Conservation (phyloP, 805 yeast species). For the Tetrapisispora arboricola region DNA sequence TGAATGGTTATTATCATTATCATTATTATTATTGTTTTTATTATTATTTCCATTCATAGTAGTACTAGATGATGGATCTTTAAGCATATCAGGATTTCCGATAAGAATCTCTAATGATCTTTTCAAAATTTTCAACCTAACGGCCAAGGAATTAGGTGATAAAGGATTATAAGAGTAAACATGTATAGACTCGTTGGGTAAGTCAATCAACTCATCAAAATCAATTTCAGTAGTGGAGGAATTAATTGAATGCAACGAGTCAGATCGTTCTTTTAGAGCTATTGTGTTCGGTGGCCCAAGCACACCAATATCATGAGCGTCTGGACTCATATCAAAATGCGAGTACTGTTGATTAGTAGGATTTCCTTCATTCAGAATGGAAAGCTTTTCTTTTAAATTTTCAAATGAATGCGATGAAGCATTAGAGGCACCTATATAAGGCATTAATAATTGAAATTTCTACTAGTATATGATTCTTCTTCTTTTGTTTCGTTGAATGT, state of each 20-base stretch:
- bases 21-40: too few relatives aligned
- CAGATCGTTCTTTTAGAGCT: background rate
- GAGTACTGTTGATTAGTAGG: background rate
- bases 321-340: background rate
- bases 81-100: slow-evolving; percentile 41
- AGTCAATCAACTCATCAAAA: slow-evolving; percentile 40
- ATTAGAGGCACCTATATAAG: slow-evolving; percentile 26
- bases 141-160: slow-evolving; percentile 70
- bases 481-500: background rate
- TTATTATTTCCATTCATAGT: background rate
- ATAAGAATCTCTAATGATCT: slow-evolving; percentile 65
- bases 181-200: slow-evolving; percentile 73
- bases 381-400: slow-evolving; percentile 23
- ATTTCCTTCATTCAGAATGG: slow-evolving; percentile 6
- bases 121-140: slow-evolving; percentile 62
- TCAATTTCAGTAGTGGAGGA: slow-evolving; percentile 21
- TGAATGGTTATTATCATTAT: background rate
- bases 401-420: slow-evolving; percentile 18
- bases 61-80: slow-evolving; percentile 13
- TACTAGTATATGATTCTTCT: background rate
- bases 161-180: slow-evolving; percentile 78
- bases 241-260: slow-evolving; percentile 7
- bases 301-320: background rate
- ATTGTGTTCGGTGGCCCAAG: background rate
- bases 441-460: slow-evolving; percentile 12